phyloP scores from a whole-genome alignment of 495 filamentous ascomycete species.

The Penicillium steckii region DNA sequence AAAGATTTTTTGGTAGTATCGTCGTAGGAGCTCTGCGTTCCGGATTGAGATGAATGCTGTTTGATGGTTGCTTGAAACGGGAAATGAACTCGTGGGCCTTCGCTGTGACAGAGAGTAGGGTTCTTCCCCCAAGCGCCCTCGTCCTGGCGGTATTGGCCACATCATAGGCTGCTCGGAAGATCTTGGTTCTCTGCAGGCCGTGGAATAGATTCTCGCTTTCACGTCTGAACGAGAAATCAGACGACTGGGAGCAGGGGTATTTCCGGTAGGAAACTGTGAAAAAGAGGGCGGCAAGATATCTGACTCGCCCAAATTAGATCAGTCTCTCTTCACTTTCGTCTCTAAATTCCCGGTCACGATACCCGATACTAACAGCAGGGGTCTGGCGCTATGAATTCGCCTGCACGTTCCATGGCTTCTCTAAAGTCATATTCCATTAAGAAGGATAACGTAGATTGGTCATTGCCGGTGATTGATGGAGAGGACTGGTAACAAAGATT shows the following conservation, averaged over 20 bases:
- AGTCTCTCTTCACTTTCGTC: too few relatives aligned
- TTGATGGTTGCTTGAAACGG: constrained; percentile 28
- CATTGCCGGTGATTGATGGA: constrained; percentile 30
- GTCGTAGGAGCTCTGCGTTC: constrained; percentile 51
- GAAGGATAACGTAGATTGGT: constrained; percentile 34
- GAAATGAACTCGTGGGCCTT: constrained; percentile 26
- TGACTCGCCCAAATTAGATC: too few relatives aligned
- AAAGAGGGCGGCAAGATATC: too few relatives aligned
- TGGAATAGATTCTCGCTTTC: background rate
- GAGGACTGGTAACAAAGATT: constrained; percentile 38
- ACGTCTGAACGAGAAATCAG: background rate
- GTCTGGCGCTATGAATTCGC: constrained; percentile 8
- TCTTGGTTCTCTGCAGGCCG: background rate
- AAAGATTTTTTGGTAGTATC: constrained; percentile 63
- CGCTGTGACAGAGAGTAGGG: constrained; percentile 8
- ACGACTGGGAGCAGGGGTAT: background rate
- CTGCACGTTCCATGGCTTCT: constrained; percentile 32
- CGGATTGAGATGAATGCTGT: constrained; percentile 49
- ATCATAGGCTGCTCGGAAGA: constrained; percentile 4
- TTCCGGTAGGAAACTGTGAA: too few relatives aligned
- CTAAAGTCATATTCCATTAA: constrained; percentile 36
- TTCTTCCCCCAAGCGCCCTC: constrained; percentile 1
- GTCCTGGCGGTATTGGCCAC: constrained; percentile 11
- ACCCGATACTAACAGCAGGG: constrained; percentile 17
- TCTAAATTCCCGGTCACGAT: too few relatives aligned